A percentile compares a stretch with the other conserved stretches of the same genome.
phyloP scores from a whole-genome alignment of 108 stramenopile genomes.

The Parietichytrium sp. region DNA sequence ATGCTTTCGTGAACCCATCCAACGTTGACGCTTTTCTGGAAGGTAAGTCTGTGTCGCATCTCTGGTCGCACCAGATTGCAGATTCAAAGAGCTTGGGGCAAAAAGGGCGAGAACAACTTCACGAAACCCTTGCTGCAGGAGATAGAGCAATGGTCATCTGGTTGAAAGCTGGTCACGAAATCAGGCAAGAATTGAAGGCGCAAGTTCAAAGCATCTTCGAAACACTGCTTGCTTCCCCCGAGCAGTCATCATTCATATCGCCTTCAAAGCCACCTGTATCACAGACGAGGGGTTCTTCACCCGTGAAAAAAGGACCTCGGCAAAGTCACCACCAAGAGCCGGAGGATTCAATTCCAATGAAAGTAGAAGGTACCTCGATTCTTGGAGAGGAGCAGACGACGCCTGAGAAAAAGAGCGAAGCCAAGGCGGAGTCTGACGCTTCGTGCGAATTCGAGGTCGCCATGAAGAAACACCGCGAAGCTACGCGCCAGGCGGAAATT shows the following conservation, averaged over 20 bases:
- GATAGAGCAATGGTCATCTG: conserved; percentile 60
- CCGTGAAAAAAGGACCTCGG: too few relatives aligned
- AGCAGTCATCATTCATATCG: too few relatives aligned
- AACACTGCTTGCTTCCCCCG: conserved; percentile 47
- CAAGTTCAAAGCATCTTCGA: conserved; percentile 54
- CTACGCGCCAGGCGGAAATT: conserved; percentile 11
- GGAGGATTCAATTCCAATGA: too few relatives aligned
- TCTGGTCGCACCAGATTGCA: conserved; percentile 59
- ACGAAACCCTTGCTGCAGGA: conserved; percentile 47
- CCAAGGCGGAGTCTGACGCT: conserved; percentile 34
- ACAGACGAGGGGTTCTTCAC: too few relatives aligned
- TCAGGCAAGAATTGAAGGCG: conserved; percentile 57
- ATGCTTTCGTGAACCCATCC: conserved; percentile 56
- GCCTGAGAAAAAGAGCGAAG: not conserved
- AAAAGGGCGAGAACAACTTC: conserved; percentile 45
- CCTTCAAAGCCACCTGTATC: too few relatives aligned
- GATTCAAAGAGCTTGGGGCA: conserved; percentile 43
- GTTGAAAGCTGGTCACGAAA: conserved; percentile 60
- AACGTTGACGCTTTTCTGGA: conserved; percentile 64
- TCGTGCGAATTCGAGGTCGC: conserved; percentile 49
- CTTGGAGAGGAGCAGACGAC: not conserved
- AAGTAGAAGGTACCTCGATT: not conserved
- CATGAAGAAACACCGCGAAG: conserved; percentile 49
- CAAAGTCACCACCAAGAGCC: too few relatives aligned
- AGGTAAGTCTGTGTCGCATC: conserved; percentile 50